phyloP scores from a whole-genome alignment of 2,329 filamentous ascomycete genomes.

The Cytospora mali region DNA sequence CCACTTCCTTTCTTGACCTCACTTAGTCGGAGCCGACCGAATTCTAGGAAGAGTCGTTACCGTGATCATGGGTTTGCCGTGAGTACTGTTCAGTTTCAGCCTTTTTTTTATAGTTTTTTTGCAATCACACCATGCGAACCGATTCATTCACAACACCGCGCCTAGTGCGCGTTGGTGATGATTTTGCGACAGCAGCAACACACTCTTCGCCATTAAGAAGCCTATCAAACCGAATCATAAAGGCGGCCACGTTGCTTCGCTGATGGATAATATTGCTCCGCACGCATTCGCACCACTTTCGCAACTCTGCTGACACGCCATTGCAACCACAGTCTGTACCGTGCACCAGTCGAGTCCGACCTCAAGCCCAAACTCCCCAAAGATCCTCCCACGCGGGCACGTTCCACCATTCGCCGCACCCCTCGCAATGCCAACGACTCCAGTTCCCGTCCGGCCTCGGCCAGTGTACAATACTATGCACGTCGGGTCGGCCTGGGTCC shows the following conservation, averaged over 20 bases:
- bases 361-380: slow-evolving; percentile 34
- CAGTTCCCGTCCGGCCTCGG: slow-evolving; percentile 1
- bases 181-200: not conserved
- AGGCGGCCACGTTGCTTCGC: slow-evolving; percentile 7
- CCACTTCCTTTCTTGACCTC: slow-evolving; percentile 1
- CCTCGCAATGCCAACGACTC: slow-evolving; percentile 16
- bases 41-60: slow-evolving; percentile 1
- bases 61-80: slow-evolving; percentile 28
- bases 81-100: slow-evolving; percentile 9
- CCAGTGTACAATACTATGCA: slow-evolving; percentile 13
- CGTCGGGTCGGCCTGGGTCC: slow-evolving; percentile 10
- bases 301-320: slow-evolving; percentile 4
- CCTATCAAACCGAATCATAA: slow-evolving; percentile 5
- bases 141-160: not conserved
- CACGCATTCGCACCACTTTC: not conserved
- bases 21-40: slow-evolving; percentile 12
- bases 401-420: slow-evolving; percentile 35
- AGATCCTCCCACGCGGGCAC: slow-evolving; percentile 33
- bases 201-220: slow-evolving; percentile 1
- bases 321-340: slow-evolving; percentile 35
- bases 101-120: no score
- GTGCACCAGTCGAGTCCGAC: slow-evolving; percentile 38
- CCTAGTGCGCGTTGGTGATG: no score
- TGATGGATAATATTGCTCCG: not conserved
- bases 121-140: no score